phyloP scores from a whole-genome alignment of 1,284 basidiomycete genomes.

The Papiliotrema terrestris region DNA sequence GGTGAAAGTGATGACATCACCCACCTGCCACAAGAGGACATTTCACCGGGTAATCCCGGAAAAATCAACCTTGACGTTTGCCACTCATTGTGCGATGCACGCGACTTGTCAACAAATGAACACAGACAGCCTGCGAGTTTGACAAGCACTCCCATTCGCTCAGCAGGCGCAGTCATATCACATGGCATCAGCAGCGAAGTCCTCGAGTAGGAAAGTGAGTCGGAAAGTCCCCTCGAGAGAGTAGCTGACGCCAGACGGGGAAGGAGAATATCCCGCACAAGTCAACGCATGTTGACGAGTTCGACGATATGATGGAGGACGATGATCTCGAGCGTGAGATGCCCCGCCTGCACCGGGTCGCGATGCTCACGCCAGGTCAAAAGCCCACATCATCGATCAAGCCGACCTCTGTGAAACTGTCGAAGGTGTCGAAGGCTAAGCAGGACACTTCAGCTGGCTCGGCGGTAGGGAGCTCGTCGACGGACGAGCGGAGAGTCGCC shows the following conservation, averaged over 20 bases:
- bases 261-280: constrained; percentile 6
- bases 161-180: neutral
- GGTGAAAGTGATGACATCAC: neutral
- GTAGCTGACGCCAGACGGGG: neutral
- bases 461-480: neutral
- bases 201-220: neutral
- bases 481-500: neutral
- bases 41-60: too few species aligned
- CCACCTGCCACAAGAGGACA: too few species aligned
- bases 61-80: neutral
- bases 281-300: neutral
- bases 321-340: constrained; percentile 4
- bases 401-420: neutral
- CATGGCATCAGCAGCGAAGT: neutral
- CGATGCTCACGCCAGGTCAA: neutral
- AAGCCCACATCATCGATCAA: neutral
- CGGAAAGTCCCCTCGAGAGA: neutral
- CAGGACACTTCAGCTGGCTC: neutral
- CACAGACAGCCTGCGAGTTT: neutral
- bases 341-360: too few species aligned
- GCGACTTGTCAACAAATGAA: neutral
- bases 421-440: neutral
- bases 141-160: neutral
- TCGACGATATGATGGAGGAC: constrained; percentile 7
- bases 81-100: neutral